Percentiles rank a stretch among this genome's conserved stretches.
These are phyloP conservation scores for Colletotrichum caudatum DNA, from an alignment of 2,329 filamentous ascomycete species.

Conservation along the genomic window DNA sequence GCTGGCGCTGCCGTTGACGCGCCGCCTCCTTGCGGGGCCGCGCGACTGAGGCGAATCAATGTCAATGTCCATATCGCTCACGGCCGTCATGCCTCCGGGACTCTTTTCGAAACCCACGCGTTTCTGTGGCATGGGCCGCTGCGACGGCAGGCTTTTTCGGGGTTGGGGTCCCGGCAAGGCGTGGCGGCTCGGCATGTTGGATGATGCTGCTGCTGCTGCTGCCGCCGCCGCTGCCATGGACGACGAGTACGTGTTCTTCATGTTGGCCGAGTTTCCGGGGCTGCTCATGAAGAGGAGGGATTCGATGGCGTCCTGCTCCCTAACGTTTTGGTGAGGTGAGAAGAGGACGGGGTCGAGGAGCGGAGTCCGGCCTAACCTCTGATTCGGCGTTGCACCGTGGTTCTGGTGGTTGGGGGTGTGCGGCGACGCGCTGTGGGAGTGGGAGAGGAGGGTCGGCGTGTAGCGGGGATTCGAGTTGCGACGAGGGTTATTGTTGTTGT, in stretches of 20 bases:
- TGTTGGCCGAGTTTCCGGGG: conserved; percentile 76
- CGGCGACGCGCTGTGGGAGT: conserved; percentile 61
- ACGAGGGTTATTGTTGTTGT: conserved; percentile 51
- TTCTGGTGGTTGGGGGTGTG: conserved; percentile 42
- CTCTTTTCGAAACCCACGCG: conserved; percentile 63
- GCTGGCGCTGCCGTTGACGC: conserved; percentile 48
- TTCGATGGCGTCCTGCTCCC: conserved; percentile 86
- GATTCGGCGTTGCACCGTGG: conserved; percentile 47
- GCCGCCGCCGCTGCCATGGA: conserved; percentile 47
- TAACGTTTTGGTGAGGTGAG: conserved; percentile 75
- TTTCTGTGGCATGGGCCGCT: conserved; percentile 59
- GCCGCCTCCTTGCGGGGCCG: conserved; percentile 45
- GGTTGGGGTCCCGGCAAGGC: conserved; percentile 62
- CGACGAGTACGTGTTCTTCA: conserved; percentile 67
- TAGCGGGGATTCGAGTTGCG: conserved; percentile 64
- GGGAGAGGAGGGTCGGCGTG: conserved; percentile 63
- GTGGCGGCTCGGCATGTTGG: conserved; percentile 46
- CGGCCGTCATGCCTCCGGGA: conserved; percentile 51
- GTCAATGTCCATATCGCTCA: conserved; percentile 61
- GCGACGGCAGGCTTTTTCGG: conserved; percentile 64
- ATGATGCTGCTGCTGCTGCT: neutral
- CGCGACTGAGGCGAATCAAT: conserved; percentile 52
- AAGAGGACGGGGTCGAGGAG: conserved; percentile 68
- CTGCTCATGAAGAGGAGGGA: conserved; percentile 86
- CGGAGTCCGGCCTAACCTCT: conserved; percentile 51